Evolutionary conservation across 192 early-diverging fungal genomes (phyloP).

Genomic region (Umbelopsis isabellina): DNA sequence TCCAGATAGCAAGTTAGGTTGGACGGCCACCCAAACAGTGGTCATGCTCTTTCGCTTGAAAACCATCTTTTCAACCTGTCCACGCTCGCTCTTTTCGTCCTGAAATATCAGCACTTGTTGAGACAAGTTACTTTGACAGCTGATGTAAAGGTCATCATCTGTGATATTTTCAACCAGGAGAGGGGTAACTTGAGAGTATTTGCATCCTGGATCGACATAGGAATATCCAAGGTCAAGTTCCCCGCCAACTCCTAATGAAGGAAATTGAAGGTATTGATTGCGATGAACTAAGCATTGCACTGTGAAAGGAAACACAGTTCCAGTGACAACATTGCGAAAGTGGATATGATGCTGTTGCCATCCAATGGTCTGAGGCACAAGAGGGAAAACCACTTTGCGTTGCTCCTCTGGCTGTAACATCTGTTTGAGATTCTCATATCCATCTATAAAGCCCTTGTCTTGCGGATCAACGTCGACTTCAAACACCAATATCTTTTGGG

Average conservation of each 20-base stretch:
- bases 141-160: conserved; percentile 67
- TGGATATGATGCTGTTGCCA: conserved; percentile 54
- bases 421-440: neutral
- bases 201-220: conserved; percentile 74
- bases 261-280: conserved; percentile 63
- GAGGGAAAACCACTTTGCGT: conserved; percentile 57
- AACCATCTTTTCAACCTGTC: conserved; percentile 54
- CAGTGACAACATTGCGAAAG: conserved; percentile 46
- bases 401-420: conserved; percentile 56
- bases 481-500: conserved; percentile 34
- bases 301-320: conserved; percentile 39
- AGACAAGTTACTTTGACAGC: conserved; percentile 76
- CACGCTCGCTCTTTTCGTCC: conserved; percentile 56
- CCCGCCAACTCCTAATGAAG: conserved; percentile 52
- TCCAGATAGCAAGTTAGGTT: conserved; percentile 63
- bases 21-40: conserved; percentile 78
- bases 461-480: conserved; percentile 34
- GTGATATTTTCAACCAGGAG: conserved; percentile 73
- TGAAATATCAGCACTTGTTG: conserved; percentile 81
- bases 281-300: conserved; percentile 59
- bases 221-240: conserved; percentile 83
- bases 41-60: conserved; percentile 52
- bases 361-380: conserved; percentile 54
- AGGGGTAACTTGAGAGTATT: conserved; percentile 75
- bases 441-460: conserved; percentile 33